Base-by-base conservation (phyloP, 1,284 basidiomycete genomes). In the Sanghuangporus baumii region DNA sequence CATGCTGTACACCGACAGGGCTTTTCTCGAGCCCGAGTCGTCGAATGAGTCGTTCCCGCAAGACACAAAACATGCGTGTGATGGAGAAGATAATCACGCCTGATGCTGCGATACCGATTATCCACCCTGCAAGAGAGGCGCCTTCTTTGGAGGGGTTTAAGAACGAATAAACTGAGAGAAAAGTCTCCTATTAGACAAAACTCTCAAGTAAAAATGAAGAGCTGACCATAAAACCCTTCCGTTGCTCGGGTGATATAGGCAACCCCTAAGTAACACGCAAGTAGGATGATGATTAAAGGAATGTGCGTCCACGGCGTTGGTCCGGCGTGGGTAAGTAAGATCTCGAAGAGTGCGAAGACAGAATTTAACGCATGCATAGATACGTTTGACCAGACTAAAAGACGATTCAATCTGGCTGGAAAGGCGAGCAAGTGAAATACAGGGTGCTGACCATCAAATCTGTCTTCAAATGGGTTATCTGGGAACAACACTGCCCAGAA, bases 351-450 rank as follows among this genome's bases (percentile, higher is more conserved):
- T 0, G 79, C 81, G 67, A 87, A 83, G 1, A 70, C 74, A 26
- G 77, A 73, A 72, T 91, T 91, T 65, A 91, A 71, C 0, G 78
- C 79, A 68, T 91, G 89, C 9, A 81, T 70, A 23, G 87, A 84
- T 52, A 87, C 75, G 69, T 86, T 86, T 14, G 71, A 69, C 81
- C 84, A 91, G 2, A 78, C 85, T 82, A 67, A 51, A 1, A 18
- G 47, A 48, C 3, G 47, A 48, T 9, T 48, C 47, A 41, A 7
- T 48, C 20, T 16, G 3, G 2, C 3, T 20, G 14, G 16, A 48
- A 48, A 48, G 47, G 40, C n/a, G 40, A 41, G 40, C 6, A 41
- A 11, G 47, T n/a, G 16, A 50, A 46, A 20, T 9, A 38, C 5
- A 40, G 1, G 18, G n/a, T 9, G 37, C 79, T 59, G 62, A 83